Evolutionary conservation across 192 early-diverging fungal species (phyloP), one percentile per base, ranked within the genome.

Genomic region (Backusella morwellensis): DNA sequence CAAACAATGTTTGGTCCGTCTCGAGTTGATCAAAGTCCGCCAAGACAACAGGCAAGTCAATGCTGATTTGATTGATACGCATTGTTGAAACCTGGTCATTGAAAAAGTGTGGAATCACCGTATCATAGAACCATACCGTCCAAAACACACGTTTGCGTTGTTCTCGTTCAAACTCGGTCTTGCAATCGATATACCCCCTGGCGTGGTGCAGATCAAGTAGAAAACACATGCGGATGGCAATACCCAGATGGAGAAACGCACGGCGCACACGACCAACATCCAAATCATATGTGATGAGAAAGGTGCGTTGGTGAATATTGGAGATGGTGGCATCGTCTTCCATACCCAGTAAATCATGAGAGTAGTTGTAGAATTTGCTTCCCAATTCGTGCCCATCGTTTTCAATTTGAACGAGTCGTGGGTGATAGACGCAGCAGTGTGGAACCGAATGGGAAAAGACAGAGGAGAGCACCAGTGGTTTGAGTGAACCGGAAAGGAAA

Each of bases 131-230:
- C 78, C 78, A 79, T 12, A 73, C 73, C 0, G 67, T 59, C 78
- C 78, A 79, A 68, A 79, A 79, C 32, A 75, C 47, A 0, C 78
- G 73, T 75, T 79, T 79, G 12, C 67, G 68, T 56, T 79, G 78
- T 34, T 79, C 78, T n/a, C 52, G 44, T 11, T 68, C 73, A 36
- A 70, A 75, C 3, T 35, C 21, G 2, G 47, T 44, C 6, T 74
- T 26, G 23, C 73, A 79, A 26, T 79, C n/a, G 19, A 44, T 14
- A 8, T 79, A 79, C 12, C 78, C 78, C 29, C 54, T 47, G 4
- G 66, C 50, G 12, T 40, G 12, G 63, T 79, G 78, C 3, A 79
- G 50, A 35, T 79, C 78, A 17, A 79, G 35, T 4, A 73, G 15
- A 66, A 79, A 79, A 52, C 78, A 79, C 63, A 73, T 75, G 15